phyloP scores from a whole-genome alignment of 768 basidiomycete species.

The Chalciporus piperatus region DNA sequence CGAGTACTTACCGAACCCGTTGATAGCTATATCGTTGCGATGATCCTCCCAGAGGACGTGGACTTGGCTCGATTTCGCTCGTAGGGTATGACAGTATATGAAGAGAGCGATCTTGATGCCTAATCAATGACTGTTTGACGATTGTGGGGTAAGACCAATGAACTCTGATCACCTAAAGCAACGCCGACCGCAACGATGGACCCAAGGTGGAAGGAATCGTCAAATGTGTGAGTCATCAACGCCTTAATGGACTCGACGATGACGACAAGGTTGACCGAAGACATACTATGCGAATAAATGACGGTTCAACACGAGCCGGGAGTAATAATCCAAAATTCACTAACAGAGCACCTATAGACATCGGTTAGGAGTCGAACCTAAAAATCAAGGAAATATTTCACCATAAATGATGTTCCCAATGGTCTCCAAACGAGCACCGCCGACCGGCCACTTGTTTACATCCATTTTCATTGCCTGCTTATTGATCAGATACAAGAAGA shows the following conservation, averaged over 20 bases:
- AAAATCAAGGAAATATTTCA: slow-evolving; percentile 18
- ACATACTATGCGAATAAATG: slow-evolving; percentile 59
- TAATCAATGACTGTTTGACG: slow-evolving; percentile 26
- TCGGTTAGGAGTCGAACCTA: slow-evolving; percentile 3
- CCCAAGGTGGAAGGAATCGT: slow-evolving; percentile 68
- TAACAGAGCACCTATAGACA: slow-evolving; percentile 46
- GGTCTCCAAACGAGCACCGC: slow-evolving; percentile 86
- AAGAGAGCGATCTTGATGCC: slow-evolving; percentile 86
- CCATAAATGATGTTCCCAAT: slow-evolving; percentile 90
- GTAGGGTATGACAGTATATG: slow-evolving; percentile 78
- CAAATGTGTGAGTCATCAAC: slow-evolving; percentile 58
- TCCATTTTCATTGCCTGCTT: slow-evolving; percentile 69
- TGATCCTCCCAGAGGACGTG: slow-evolving; percentile 97
- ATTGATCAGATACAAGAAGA: slow-evolving; percentile 80
- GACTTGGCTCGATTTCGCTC: slow-evolving; percentile 85
- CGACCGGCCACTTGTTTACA: slow-evolving; percentile 85
- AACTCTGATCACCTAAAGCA: slow-evolving; percentile 55
- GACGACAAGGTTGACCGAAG: slow-evolving; percentile 85
- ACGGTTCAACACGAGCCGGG: background rate
- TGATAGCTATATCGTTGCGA: slow-evolving; percentile 87
- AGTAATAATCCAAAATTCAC: background rate
- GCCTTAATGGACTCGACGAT: slow-evolving; percentile 82
- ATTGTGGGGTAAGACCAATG: background rate
- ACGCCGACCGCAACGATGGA: slow-evolving; percentile 80
- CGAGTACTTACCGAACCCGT: slow-evolving; percentile 57